Percentiles rank a stretch among this genome's conserved stretches.
These are phyloP conservation scores for Phytophthora foliorum DNA, from an alignment of 352 stramenopile species.

Conservation along the genomic window DNA sequence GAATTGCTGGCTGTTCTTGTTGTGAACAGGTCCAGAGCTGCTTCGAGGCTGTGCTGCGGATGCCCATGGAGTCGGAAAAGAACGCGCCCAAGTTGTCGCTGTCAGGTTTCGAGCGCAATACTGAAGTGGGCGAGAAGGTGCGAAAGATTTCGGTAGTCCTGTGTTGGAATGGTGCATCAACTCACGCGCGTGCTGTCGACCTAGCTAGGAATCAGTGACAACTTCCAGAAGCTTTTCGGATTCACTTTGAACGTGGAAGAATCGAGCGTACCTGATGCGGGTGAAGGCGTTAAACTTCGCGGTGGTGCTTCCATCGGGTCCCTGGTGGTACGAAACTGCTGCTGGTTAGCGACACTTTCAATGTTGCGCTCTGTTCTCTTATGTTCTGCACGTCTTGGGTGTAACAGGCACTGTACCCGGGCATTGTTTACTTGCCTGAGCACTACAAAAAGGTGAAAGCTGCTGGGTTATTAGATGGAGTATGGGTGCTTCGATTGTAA, in stretches of 20 bases:
- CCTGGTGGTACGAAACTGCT: constrained; percentile 56
- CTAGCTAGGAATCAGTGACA: constrained; percentile 47
- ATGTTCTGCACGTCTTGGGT: neutral
- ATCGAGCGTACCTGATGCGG: constrained; percentile 70
- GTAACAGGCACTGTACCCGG: constrained; percentile 74
- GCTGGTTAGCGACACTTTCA: neutral
- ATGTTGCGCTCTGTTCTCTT: neutral
- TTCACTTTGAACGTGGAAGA: constrained; percentile 77
- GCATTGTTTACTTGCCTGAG: constrained; percentile 85
- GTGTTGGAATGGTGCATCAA: neutral
- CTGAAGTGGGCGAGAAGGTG: constrained; percentile 43
- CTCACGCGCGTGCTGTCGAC: neutral
- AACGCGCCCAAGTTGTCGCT: constrained; percentile 59
- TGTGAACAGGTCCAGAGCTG: constrained; percentile 47
- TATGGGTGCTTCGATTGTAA: neutral
- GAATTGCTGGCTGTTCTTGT: neutral
- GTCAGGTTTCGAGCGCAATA: constrained; percentile 66
- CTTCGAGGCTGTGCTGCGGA: constrained; percentile 74
- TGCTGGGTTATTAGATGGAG: neutral
- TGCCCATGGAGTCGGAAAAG: constrained; percentile 48
- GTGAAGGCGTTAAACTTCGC: constrained; percentile 77
- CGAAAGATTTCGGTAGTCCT: neutral
- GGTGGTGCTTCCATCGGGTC: constrained; percentile 75
- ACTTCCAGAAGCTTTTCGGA: constrained; percentile 67
- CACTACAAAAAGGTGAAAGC: constrained; percentile 83